phyloP scores from a whole-genome alignment of 2,329 filamentous ascomycete species.

The Scytalidium lignicola region DNA sequence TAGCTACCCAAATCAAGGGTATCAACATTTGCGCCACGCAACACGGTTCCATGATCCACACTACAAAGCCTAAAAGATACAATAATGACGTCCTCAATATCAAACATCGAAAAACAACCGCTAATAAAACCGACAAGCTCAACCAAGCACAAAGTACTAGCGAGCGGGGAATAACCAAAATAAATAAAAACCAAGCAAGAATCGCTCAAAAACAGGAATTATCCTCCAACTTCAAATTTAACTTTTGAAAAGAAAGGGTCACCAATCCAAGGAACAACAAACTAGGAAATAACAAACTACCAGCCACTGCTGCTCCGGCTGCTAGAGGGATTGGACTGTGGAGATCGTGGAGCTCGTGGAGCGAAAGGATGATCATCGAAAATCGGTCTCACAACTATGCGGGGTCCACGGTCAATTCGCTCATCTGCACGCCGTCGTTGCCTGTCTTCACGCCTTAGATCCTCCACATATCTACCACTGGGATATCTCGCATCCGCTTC shows the following conservation, averaged over 20 bases:
- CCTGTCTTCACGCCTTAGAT: conserved; percentile 5
- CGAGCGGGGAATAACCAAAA: neutral
- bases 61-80: neutral
- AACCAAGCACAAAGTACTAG: neutral
- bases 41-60: neutral
- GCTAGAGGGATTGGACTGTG: neutral
- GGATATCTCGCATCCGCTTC: conserved; percentile 5
- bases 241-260: no score
- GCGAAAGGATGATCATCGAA: conserved; percentile 10
- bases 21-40: neutral
- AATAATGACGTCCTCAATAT: neutral
- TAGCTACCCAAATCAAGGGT: no score
- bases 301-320: neutral
- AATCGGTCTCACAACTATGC: neutral
- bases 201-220: no score
- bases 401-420: conserved; percentile 13
- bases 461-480: conserved; percentile 5
- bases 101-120: neutral
- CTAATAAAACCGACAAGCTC: neutral
- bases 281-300: neutral
- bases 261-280: no score
- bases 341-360: neutral
- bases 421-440: conserved; percentile 12
- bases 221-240: no score
- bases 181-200: neutral